Conservation (phyloP, 192 early-diverging fungal genomes). For the Umbelopsis sp. region DNA sequence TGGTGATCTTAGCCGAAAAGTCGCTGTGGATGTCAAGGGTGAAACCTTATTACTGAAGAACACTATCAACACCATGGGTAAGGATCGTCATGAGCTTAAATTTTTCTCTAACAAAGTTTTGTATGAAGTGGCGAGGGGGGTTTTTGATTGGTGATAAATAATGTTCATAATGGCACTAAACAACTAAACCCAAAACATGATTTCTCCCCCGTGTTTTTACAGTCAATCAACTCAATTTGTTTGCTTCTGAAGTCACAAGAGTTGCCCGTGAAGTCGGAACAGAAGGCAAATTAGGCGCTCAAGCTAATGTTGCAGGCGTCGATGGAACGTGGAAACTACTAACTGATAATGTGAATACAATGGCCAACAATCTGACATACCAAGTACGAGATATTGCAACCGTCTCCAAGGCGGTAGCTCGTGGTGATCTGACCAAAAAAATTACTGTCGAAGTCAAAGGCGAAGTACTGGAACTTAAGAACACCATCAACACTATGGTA, state of each 20-base stretch:
- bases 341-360: slow-evolving; percentile 69
- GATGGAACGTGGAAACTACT: slow-evolving; percentile 69
- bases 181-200: neutral
- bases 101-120: slow-evolving; percentile 5
- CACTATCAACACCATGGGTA: slow-evolving; percentile 78
- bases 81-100: slow-evolving; percentile 20
- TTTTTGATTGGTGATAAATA: too few relatives aligned
- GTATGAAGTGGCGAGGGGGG: neutral
- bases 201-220: neutral
- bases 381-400: slow-evolving; percentile 69
- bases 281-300: slow-evolving; percentile 64
- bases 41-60: slow-evolving; percentile 76
- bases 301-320: slow-evolving; percentile 60
- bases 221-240: slow-evolving; percentile 58
- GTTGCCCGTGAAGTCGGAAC: slow-evolving; percentile 72
- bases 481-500: slow-evolving; percentile 63
- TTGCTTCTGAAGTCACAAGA: slow-evolving; percentile 62
- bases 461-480: slow-evolving; percentile 59
- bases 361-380: slow-evolving; percentile 64
- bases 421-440: slow-evolving; percentile 58
- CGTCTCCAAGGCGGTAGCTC: slow-evolving; percentile 63
- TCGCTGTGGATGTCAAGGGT: slow-evolving; percentile 68
- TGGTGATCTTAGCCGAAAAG: slow-evolving; percentile 72
- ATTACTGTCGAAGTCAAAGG: slow-evolving; percentile 60
- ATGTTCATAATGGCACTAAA: neutral